Conservation (phyloP, 2,329 filamentous ascomycete genomes). For the Neonectria sp. region DNA sequence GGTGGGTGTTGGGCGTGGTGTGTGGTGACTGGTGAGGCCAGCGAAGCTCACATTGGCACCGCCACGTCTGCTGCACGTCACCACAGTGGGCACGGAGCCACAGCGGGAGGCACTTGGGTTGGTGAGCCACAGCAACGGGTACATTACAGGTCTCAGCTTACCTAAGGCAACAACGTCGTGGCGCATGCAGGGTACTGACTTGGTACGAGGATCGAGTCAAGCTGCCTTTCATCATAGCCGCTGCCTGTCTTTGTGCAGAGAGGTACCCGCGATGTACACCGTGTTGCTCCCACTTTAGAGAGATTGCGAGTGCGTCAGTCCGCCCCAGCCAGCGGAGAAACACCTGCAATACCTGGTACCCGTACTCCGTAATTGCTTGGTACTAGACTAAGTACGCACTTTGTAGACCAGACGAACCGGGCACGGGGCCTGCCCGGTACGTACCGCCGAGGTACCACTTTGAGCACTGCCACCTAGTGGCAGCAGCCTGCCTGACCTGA, state of each 20-base stretch:
- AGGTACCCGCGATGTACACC: constrained; percentile 20
- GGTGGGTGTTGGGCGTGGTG: constrained; percentile 16
- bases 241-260: background rate
- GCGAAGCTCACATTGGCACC: constrained; percentile 48
- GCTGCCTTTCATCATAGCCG: background rate
- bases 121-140: background rate
- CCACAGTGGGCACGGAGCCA: constrained; percentile 6
- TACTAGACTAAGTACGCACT: background rate
- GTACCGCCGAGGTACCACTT: constrained; percentile 21
- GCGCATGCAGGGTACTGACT: background rate
- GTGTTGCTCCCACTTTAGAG: constrained; percentile 12
- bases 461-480: background rate
- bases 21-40: constrained; percentile 47
- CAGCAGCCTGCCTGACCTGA: constrained; percentile 35
- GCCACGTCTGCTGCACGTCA: constrained; percentile 38
- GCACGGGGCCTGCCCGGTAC: constrained; percentile 23
- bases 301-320: constrained; percentile 32
- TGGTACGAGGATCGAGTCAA: background rate
- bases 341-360: constrained; percentile 4
- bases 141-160: background rate
- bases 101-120: constrained; percentile 15
- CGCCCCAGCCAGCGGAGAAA: constrained; percentile 12
- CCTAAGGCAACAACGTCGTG: background rate
- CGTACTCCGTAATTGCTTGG: constrained; percentile 3
- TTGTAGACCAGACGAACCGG: constrained; percentile 25